Percentiles rank a stretch among this genome's conserved stretches.
Evolutionary conservation across 345 rosid species (phyloP).

Genomic region (Eucalyptus lansdowneana): DNA sequence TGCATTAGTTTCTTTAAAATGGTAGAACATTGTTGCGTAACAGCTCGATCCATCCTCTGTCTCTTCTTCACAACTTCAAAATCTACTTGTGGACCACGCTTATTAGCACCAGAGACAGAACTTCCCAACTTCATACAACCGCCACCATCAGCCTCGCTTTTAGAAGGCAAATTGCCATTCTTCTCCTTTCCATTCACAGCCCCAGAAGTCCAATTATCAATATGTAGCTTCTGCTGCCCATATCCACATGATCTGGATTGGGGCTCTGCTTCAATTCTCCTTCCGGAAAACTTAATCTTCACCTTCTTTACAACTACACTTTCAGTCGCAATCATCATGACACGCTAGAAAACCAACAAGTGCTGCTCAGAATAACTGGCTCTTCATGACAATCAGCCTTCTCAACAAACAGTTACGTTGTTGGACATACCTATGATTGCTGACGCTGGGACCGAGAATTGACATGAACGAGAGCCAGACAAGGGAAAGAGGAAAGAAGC

Average conservation of each 20-base stretch:
- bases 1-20: conserved; percentile 27
- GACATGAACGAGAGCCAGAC: neutral
- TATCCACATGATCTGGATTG: conserved; percentile 3
- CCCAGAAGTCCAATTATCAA: neutral
- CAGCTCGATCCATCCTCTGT: conserved; percentile 38
- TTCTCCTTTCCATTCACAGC: neutral
- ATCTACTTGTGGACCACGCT: conserved; percentile 22
- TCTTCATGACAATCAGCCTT: neutral
- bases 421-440: neutral
- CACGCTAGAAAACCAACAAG: neutral
- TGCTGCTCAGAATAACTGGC: neutral
- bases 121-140: neutral
- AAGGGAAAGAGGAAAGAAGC: neutral
- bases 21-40: conserved; percentile 34
- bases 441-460: neutral
- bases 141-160: neutral
- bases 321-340: conserved; percentile 26
- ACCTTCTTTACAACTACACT: conserved; percentile 26
- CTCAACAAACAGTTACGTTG: neutral
- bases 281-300: conserved; percentile 45
- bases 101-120: neutral
- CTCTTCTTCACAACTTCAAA: conserved; percentile 34
- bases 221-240: neutral
- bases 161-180: neutral
- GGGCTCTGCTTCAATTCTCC: conserved; percentile 11